Conservation (phyloP, 129 eudicot species). For the Flaveria brownii region DNA sequence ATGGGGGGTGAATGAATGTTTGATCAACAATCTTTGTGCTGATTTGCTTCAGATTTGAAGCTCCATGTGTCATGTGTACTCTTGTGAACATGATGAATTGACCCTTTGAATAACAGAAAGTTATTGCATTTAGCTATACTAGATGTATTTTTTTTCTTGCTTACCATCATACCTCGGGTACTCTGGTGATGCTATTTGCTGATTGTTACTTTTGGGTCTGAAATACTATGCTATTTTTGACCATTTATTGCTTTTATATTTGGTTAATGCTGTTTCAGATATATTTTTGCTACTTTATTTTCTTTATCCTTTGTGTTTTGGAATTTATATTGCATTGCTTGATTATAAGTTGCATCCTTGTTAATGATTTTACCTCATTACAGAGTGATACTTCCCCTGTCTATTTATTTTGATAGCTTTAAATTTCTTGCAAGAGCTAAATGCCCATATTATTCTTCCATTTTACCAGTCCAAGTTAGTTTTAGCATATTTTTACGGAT, state of each 20-base stretch:
- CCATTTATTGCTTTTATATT: background rate
- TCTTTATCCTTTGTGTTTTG: background rate
- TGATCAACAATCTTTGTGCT: background rate
- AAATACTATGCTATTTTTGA: background rate
- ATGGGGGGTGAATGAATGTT: constrained; percentile 6
- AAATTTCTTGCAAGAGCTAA: background rate
- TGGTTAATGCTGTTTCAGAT: background rate
- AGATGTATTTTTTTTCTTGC: background rate
- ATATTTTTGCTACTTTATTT: background rate
- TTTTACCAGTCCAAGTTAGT: background rate
- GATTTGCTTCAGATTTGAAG: constrained; percentile 29
- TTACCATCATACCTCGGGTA: background rate
- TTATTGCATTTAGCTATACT: background rate
- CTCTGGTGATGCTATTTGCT: constrained; percentile 16
- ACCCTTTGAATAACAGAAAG: constrained; percentile 5
- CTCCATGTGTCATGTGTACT: background rate
- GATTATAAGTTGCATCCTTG: background rate
- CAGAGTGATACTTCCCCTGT: background rate
- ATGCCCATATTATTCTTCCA: background rate
- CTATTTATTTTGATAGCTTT: background rate
- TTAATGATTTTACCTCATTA: background rate
- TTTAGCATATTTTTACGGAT: background rate
- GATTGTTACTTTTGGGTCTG: constrained; percentile 15
- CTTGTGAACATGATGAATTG: constrained; percentile 7
- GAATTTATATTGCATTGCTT: background rate